These are phyloP conservation scores for Borovskyia barvae DNA, from an alignment of 208 protist genomes.

Conservation along the genomic window DNA sequence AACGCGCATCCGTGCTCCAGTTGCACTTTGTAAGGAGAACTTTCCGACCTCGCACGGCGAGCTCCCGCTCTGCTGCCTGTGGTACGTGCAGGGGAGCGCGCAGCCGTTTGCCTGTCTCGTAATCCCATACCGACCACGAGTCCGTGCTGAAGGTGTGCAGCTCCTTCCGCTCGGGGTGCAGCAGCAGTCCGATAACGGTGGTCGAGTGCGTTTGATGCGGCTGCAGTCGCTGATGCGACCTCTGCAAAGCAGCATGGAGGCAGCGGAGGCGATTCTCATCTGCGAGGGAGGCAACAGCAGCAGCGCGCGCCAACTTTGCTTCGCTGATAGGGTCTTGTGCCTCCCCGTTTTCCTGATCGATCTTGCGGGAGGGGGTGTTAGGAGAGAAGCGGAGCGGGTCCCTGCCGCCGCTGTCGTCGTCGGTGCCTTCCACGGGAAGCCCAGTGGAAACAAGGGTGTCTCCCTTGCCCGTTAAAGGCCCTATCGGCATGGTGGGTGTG, in stretches of 20 bases:
- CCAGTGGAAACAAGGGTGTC: too few relatives aligned
- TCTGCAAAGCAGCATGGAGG: conserved; percentile 5
- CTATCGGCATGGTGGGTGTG: too few relatives aligned
- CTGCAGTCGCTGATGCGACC: conserved; percentile 28
- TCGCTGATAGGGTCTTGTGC: too few relatives aligned
- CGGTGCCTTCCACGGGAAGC: too few relatives aligned
- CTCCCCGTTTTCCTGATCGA: too few relatives aligned
- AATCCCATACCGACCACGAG: conserved; percentile 63
- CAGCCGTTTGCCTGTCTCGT: conserved; percentile 39
- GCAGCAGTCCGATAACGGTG: conserved; percentile 38
- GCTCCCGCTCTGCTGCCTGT: conserved; percentile 34
- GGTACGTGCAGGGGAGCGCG: conserved; percentile 35
- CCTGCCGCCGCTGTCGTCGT: too few relatives aligned
- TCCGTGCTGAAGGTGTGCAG: conserved; percentile 73
- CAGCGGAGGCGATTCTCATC: conserved; percentile 8
- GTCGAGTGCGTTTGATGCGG: conserved; percentile 41
- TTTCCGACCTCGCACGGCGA: conserved; percentile 37
- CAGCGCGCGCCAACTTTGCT: not conserved
- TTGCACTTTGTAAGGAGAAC: conserved; percentile 40
- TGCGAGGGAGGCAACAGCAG: conserved; percentile 6
- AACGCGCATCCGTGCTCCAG: conserved; percentile 60
- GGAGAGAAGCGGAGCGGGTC: too few relatives aligned
- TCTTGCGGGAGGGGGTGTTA: too few relatives aligned
- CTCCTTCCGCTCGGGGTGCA: conserved; percentile 28
- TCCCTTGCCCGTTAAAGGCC: too few relatives aligned